These are phyloP conservation scores for Tetrapyrgos nigripes DNA, from an alignment of 1,284 basidiomycete genomes.

Conservation along the genomic window DNA sequence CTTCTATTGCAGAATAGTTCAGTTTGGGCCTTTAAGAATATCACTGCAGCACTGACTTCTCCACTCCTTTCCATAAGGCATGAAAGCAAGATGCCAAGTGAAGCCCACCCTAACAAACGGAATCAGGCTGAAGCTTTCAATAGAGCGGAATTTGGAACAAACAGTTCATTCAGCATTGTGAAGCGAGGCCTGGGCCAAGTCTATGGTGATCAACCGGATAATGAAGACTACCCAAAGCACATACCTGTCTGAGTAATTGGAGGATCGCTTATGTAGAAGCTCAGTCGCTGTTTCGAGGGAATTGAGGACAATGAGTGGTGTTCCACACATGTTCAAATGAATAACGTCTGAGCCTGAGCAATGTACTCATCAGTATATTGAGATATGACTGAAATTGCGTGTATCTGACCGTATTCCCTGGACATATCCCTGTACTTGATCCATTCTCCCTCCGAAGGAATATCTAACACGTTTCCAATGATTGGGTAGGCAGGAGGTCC, in stretches of 20 bases:
- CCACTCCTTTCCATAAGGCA: slow-evolving; percentile 6
- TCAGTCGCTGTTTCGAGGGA: slow-evolving; percentile 15
- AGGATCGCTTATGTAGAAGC: slow-evolving; percentile 12
- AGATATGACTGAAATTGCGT: too few species aligned
- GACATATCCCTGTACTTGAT: too few species aligned
- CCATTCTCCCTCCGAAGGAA: slow-evolving; percentile 60
- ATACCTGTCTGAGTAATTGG: slow-evolving; percentile 13
- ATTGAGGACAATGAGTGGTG: slow-evolving; percentile 13
- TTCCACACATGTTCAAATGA: slow-evolving; percentile 9
- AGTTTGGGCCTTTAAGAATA: too few species aligned
- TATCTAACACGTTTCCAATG: slow-evolving; percentile 60
- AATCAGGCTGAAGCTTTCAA: background rate
- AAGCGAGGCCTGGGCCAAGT: background rate
- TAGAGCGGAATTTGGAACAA: too few species aligned
- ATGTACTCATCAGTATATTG: too few species aligned
- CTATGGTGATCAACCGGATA: background rate
- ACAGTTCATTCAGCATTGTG: slow-evolving; percentile 14
- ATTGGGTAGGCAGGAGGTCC: slow-evolving; percentile 58
- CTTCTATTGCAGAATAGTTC: background rate
- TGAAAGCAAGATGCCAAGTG: background rate
- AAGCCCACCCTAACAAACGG: background rate
- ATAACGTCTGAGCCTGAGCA: slow-evolving; percentile 12
- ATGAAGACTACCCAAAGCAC: background rate
- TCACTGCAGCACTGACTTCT: background rate
- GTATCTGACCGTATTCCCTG: too few species aligned